Evolutionary conservation across 768 basidiomycete species (phyloP).

Genomic region (Hirschioporus abietinus): DNA sequence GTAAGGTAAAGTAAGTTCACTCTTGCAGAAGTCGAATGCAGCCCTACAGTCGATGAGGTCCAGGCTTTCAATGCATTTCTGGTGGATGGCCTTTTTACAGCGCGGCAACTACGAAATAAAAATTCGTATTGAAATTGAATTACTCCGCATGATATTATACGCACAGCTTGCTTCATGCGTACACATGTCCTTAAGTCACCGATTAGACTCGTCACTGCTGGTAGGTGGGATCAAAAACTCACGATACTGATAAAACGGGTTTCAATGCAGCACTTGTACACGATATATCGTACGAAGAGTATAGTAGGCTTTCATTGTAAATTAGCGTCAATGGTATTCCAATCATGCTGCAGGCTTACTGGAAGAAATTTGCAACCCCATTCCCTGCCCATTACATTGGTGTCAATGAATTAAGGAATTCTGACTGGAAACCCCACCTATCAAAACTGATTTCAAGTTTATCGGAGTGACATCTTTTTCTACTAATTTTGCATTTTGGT

Average conservation of each 20-base stretch:
- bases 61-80: constrained; percentile 36
- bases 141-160: not conserved
- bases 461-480: constrained; percentile 45
- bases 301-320: constrained; percentile 29
- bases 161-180: constrained; percentile 52
- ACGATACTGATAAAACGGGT: constrained; percentile 44
- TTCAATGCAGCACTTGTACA: constrained; percentile 47
- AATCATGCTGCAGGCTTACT: not conserved
- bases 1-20: constrained; percentile 22
- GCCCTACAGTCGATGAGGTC: constrained; percentile 40
- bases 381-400: constrained; percentile 29
- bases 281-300: constrained; percentile 46
- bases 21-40: constrained; percentile 34
- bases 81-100: constrained; percentile 34
- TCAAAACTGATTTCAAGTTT: constrained; percentile 66
- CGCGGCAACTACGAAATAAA: constrained; percentile 31
- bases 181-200: constrained; percentile 35
- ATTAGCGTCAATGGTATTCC: constrained; percentile 19
- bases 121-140: not conserved
- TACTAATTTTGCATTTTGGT: constrained; percentile 55
- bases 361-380: constrained; percentile 19
- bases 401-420: not conserved
- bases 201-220: not conserved
- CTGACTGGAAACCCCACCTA: constrained; percentile 34
- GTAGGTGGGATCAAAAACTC: constrained; percentile 3